Base-by-base conservation (phyloP, 2,329 filamentous ascomycete genomes). In the Aspergillus uvarum region DNA sequence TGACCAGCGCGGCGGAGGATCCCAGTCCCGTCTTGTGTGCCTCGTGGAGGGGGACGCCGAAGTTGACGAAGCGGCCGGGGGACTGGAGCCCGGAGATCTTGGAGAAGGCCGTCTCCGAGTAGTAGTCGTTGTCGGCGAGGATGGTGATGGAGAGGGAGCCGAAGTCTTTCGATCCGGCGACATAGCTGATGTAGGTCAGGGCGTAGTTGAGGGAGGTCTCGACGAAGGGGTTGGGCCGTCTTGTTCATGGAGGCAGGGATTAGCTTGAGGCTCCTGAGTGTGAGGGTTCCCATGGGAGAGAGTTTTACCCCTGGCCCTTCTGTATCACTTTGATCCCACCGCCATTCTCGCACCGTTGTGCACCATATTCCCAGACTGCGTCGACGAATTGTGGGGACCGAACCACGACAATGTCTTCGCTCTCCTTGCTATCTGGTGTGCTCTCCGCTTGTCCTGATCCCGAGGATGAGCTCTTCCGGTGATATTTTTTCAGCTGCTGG, bases 21-120 rank as follows among this genome's bases (percentile, higher is more conserved):
- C 95, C 95, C 31, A 99, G 86, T 2, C 95, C 95, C 0, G 95
- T 99, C 81, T 99, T 99, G 83, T 97, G 90, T 16, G 94, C 93
- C 63, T 88, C 83, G 59, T 83, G 79, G 38, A 99, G 84, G 5
- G 87, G 85, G 16, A 94, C 88, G 48, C 85, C 83, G 77, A 96
- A 96, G 72, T 88, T 84, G 64, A 87, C 84, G 79, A 98, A 98
- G 63, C 87, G 67, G 69, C 76, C 60, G 65, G 69, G 72, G 60
- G 67, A 70, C 24, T 59, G 59, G 21, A 54, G 47, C 12, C 70
- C 73, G 60, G 70, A 65, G 14, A 65, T 66, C 51, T 70, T 75
- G 58, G 74, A 72, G 19, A 80, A 72, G 26, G 80, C 74, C 2
- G 87, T 82, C 61, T 88, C 87, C 4, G 95, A 97, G 81, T 98